Conservation (phyloP, 805 yeast genomes). For the Cyberlindnera petersonii region DNA sequence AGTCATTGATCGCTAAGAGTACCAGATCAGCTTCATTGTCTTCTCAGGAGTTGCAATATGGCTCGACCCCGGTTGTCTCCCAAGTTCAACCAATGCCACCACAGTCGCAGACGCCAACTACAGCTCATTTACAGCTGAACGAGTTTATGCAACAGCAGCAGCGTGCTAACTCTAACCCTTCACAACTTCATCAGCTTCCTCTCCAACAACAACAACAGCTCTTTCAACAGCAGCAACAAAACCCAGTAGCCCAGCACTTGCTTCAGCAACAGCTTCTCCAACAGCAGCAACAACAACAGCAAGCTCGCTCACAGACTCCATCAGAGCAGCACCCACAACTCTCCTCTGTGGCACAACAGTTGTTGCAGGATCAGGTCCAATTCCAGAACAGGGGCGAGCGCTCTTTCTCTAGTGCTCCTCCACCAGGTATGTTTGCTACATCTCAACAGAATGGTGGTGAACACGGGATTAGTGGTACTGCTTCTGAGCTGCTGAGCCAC, state of each 20-base stretch:
- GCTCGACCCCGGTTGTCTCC: slow-evolving; percentile 10
- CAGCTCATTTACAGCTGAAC: slow-evolving; percentile 20
- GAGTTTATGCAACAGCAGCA: slow-evolving; percentile 18
- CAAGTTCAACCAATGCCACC: slow-evolving; percentile 13
- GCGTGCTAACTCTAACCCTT: slow-evolving; percentile 9
- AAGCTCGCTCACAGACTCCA: slow-evolving; percentile 24
- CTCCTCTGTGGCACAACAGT: slow-evolving; percentile 22
- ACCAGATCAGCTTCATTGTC: slow-evolving; percentile 10
- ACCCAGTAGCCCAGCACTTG: slow-evolving; percentile 20
- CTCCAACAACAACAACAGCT: slow-evolving; percentile 23
- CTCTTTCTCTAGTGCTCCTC: slow-evolving; percentile 49
- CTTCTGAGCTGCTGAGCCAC: slow-evolving; percentile 79
- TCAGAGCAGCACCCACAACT: slow-evolving; percentile 19
- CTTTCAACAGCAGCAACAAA: slow-evolving; percentile 23
- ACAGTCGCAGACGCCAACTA: slow-evolving; percentile 15
- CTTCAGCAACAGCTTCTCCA: slow-evolving; percentile 30
- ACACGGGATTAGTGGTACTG: slow-evolving; percentile 40
- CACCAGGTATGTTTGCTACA: slow-evolving; percentile 59
- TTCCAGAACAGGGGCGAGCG: slow-evolving; percentile 31
- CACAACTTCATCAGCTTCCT: slow-evolving; percentile 19
- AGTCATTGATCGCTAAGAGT: slow-evolving; percentile 34
- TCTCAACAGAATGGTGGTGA: slow-evolving; percentile 23
- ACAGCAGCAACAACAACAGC: slow-evolving; percentile 26
- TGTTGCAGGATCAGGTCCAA: slow-evolving; percentile 26
- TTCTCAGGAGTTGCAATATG: too few species aligned